Evolutionary conservation across 257 asterid species (phyloP), one percentile per base, ranked within the genome.

Genomic region (Nicotiana tomentosiformis): DNA sequence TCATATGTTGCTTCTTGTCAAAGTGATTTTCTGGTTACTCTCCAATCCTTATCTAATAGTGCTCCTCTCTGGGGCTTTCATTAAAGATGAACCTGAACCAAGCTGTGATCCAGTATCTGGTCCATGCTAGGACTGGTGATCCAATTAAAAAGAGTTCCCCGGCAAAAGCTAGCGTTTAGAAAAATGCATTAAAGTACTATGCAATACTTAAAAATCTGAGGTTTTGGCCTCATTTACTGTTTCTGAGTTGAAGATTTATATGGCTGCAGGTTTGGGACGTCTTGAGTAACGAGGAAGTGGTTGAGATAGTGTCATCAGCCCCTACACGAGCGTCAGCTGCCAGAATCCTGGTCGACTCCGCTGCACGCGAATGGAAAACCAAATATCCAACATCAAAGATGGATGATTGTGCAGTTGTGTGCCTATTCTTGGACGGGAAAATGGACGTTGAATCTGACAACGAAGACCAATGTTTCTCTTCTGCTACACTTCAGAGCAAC

Each of bases 341-440:
- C 32, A 90, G 98, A 84, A 82, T 89, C 23, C 56, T 96, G 49
- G 98, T 94, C 2, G 99, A 93, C 20, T 88, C 91, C 5, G 98
- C 99, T 32, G 97, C 99, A 6, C 95, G 95, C 0, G 98, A 93
- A 85, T 96, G 99, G 99, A 92, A 91, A 84, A 32, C 94, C 66
- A 96, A 96, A 87, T 96, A 94, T 53, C 99, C 99, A 0, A 96
- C 98, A 2, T 94, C 99, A 10, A 96, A 92, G 88, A 96, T 93
- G 98, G 99, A 96, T 18, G 98, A 96, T 77, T 96, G 99, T 82
- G 99, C 99, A 0, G 99, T 96, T 0, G 97, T 96, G 26, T 94
- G 98, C 88, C 82, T 96, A 77, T 96, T 92, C 72, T 65, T 96
- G 49, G 99, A 94, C 7, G 93, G 98, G 86, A 96, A 96, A 77